A percentile compares a stretch with the other conserved stretches of the same genome.
Evolutionary conservation across 2,329 filamentous ascomycete species (phyloP).

Genomic region (Cladobotryum protrusum): DNA sequence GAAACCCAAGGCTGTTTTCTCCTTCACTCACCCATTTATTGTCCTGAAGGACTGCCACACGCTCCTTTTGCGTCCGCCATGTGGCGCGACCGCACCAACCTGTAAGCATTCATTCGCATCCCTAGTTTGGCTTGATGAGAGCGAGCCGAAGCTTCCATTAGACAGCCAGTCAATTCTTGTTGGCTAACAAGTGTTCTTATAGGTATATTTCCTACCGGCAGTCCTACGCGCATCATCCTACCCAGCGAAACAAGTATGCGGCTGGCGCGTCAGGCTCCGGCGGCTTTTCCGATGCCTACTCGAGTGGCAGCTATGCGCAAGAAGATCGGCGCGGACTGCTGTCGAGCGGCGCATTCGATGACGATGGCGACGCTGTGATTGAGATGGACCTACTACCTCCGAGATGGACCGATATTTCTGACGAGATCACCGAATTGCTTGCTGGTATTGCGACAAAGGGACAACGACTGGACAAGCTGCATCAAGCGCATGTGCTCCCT

Average conservation of each 20-base stretch:
- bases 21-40: constrained; percentile 3
- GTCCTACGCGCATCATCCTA: constrained; percentile 92
- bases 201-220: constrained; percentile 99
- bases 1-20: constrained; percentile 8
- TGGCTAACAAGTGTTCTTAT: constrained; percentile 13
- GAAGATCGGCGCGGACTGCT: constrained; percentile 73
- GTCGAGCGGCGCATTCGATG: constrained; percentile 67
- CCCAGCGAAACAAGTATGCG: constrained; percentile 71
- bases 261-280: constrained; percentile 41
- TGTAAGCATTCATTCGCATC: constrained; percentile 52
- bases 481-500: constrained; percentile 94
- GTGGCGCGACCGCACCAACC: constrained; percentile 99
- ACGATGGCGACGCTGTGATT: constrained; percentile 90
- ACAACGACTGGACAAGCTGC: constrained; percentile 79
- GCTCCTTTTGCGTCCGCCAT: constrained; percentile 57
- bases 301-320: constrained; percentile 39
- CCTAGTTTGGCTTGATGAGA: constrained; percentile 9
- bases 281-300: constrained; percentile 54
- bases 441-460: constrained; percentile 76
- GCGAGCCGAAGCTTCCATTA: neutral
- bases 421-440: constrained; percentile 82
- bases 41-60: constrained; percentile 21
- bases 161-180: neutral
- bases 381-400: constrained; percentile 97
- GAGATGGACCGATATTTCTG: constrained; percentile 90